Conservation (phyloP, 495 filamentous ascomycete species). For the Trichoderma reesei region DNA sequence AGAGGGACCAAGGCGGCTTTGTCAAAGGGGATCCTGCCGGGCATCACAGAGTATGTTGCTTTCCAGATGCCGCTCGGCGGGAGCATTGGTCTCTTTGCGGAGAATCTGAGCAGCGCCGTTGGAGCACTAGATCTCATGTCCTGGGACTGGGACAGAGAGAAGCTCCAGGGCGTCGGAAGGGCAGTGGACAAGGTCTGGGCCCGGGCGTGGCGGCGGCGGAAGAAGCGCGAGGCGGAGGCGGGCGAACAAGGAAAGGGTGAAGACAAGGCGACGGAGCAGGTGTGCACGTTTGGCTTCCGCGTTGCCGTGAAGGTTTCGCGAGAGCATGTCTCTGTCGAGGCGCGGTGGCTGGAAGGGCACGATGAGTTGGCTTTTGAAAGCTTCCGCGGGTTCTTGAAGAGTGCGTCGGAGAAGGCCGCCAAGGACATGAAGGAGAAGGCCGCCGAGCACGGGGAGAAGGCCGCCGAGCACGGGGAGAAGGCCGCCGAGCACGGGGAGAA, state of each 20-base stretch:
- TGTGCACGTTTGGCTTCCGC: constrained; percentile 35
- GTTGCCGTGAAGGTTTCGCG: constrained; percentile 19
- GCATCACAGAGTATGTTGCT: constrained; percentile 40
- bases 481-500: neutral
- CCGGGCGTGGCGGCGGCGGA: constrained; percentile 34
- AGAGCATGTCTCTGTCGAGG: constrained; percentile 23
- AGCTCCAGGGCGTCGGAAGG: constrained; percentile 27
- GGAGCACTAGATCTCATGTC: constrained; percentile 49
- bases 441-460: neutral
- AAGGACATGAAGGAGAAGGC: neutral
- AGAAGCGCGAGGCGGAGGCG: neutral
- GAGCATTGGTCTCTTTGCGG: constrained; percentile 14
- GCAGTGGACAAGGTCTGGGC: constrained; percentile 41
- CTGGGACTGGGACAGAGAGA: constrained; percentile 32
- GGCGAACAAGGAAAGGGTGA: constrained; percentile 14
- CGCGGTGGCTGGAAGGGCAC: constrained; percentile 58
- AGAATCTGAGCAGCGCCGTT: constrained; percentile 16
- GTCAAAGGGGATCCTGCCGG: constrained; percentile 48
- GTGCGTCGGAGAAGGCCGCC: constrained; percentile 11
- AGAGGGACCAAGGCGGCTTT: constrained; percentile 44
- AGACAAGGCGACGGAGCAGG: constrained; percentile 29
- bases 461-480: no score
- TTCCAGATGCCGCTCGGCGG: constrained; percentile 1
- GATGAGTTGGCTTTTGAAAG: constrained; percentile 68
- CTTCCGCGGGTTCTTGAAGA: constrained; percentile 64